These are phyloP conservation scores for Rhododendron ovatum DNA, from an alignment of 148 eudicot genomes.

Conservation along the genomic window DNA sequence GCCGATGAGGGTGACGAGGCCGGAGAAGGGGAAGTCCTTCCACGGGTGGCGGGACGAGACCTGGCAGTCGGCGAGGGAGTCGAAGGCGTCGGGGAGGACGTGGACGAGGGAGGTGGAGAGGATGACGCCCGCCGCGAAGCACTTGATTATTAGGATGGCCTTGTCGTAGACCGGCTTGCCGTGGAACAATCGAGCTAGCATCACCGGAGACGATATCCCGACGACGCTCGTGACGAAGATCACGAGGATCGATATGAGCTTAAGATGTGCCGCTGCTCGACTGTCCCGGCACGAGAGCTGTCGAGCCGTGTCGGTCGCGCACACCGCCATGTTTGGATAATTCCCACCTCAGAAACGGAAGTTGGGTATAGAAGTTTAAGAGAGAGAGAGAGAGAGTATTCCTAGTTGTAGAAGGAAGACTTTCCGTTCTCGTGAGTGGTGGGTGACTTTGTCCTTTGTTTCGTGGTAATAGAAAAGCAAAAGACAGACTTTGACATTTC, in stretches of 20 bases:
- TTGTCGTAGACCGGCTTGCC: conserved; percentile 72
- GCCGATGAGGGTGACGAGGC: conserved; percentile 55
- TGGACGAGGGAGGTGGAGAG: conserved; percentile 82
- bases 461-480: background rate
- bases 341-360: background rate
- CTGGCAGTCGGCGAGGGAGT: conserved; percentile 60
- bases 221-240: conserved; percentile 61
- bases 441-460: background rate
- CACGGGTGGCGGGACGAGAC: conserved; percentile 72
- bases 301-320: conserved; percentile 44
- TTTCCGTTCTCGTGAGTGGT: background rate
- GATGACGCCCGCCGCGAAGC: conserved; percentile 86
- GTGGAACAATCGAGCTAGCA: conserved; percentile 53
- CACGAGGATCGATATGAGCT: conserved; percentile 39
- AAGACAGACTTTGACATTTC: background rate
- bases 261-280: conserved; percentile 50
- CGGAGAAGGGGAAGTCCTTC: conserved; percentile 82
- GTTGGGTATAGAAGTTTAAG: background rate
- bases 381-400: background rate
- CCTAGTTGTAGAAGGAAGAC: background rate
- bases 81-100: conserved; percentile 79
- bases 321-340: conserved; percentile 35
- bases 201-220: conserved; percentile 59
- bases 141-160: conserved; percentile 60
- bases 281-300: conserved; percentile 53